phyloP scores from a whole-genome alignment of 192 early-diverging fungal species.

The Backusella liffmaniae region DNA sequence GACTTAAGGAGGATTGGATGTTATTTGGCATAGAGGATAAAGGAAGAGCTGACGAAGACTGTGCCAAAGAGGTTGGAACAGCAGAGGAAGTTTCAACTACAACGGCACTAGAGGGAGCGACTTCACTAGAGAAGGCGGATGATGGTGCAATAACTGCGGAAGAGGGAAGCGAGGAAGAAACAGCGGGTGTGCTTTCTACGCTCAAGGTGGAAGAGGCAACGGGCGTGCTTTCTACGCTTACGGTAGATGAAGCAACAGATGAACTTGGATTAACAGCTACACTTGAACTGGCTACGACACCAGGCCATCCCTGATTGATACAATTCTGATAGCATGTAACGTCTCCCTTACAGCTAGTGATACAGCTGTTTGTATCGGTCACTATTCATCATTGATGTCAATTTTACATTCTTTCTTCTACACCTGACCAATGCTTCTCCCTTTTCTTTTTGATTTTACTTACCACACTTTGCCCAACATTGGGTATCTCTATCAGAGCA shows the following conservation, averaged over 20 bases:
- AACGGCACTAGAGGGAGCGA: neutral
- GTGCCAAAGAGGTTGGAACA: neutral
- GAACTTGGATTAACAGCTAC: neutral
- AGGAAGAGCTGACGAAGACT: neutral
- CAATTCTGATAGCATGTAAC: neutral
- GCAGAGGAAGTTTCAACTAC: neutral
- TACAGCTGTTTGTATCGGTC: neutral
- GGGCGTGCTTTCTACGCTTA: neutral
- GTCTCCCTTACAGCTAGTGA: neutral
- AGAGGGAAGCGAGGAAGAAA: neutral
- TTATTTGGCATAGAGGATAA: neutral
- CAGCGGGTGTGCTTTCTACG: neutral
- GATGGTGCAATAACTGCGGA: neutral
- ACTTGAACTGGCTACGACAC: neutral
- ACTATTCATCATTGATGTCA: neutral
- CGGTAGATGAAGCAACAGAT: neutral
- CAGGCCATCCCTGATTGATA: neutral
- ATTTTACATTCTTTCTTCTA: neutral
- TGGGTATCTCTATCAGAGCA: neutral
- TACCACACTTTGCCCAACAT: conserved; percentile 1
- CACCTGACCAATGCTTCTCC: neutral
- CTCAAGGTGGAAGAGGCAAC: neutral
- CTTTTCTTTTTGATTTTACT: neutral
- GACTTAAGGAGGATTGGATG: neutral
- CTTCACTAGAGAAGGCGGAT: neutral